Evolutionary conservation across 176 grass and related monocot species (phyloP).

Genomic region (Thalia dealbata): DNA sequence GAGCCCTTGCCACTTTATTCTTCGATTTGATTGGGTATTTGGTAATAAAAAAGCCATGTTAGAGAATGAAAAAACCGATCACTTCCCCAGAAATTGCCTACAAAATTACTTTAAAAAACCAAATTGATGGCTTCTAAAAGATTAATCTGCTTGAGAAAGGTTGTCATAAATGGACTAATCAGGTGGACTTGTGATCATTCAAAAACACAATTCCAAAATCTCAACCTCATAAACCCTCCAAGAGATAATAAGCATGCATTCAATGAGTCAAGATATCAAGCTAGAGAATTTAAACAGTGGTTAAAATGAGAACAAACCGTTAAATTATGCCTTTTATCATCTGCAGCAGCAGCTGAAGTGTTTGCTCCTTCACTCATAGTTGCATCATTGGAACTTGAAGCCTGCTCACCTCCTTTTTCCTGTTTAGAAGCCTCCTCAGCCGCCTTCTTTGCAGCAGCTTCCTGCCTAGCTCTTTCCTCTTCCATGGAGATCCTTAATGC

Average conservation of each 20-base stretch:
- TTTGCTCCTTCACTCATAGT: slow-evolving; percentile 20
- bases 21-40: background rate
- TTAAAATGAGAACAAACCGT: background rate
- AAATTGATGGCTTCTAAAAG: background rate
- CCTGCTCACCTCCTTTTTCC: slow-evolving; percentile 13
- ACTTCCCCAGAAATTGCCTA: background rate
- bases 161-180: background rate
- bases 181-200: background rate
- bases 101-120: background rate
- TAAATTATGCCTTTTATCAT: slow-evolving; percentile 15
- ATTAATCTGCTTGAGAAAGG: background rate
- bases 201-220: background rate
- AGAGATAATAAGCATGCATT: background rate
- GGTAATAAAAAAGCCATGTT: background rate
- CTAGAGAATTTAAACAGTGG: background rate
- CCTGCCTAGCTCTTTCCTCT: slow-evolving; percentile 91
- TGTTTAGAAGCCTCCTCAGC: slow-evolving; percentile 25
- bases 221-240: background rate
- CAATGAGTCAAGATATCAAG: background rate
- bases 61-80: background rate
- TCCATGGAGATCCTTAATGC: slow-evolving; percentile 95
- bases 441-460: slow-evolving; percentile 46
- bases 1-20: background rate
- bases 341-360: background rate
- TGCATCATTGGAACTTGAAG: slow-evolving; percentile 20